Percentiles rank a stretch among this genome's conserved stretches.
phyloP scores from a whole-genome alignment of 805 yeast genomes.

The Komagataella kurtzmanii region DNA sequence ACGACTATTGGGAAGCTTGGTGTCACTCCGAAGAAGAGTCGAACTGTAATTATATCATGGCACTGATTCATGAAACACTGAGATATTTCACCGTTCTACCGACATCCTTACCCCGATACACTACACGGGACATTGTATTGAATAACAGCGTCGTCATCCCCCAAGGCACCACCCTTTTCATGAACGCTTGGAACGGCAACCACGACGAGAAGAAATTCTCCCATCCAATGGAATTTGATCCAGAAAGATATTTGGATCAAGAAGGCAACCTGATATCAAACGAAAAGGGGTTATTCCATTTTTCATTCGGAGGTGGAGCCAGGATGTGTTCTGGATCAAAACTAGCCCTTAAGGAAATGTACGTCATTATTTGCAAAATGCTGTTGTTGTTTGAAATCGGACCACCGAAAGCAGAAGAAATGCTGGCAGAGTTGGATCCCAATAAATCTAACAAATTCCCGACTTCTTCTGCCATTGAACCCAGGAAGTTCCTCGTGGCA shows the following conservation, averaged over 20 bases:
- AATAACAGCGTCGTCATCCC: slow-evolving; percentile 32
- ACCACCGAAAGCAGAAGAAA: slow-evolving; percentile 20
- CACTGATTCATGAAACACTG: slow-evolving; percentile 49
- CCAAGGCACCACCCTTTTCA: slow-evolving; percentile 35
- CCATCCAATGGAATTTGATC: slow-evolving; percentile 33
- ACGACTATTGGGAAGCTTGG: slow-evolving; percentile 20
- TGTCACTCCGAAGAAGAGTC: slow-evolving; percentile 13
- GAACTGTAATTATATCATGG: slow-evolving; percentile 35
- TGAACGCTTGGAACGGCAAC: slow-evolving; percentile 63
- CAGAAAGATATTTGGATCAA: slow-evolving; percentile 35
- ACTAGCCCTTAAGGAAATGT: slow-evolving; percentile 54
- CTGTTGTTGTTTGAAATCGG: slow-evolving; percentile 35
- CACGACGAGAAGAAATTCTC: slow-evolving; percentile 36
- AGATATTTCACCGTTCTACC: slow-evolving; percentile 57
- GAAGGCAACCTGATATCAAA: slow-evolving; percentile 7
- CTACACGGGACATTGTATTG: slow-evolving; percentile 35
- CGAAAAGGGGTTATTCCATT: slow-evolving; percentile 19
- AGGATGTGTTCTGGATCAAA: slow-evolving; percentile 62
- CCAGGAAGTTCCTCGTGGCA: slow-evolving; percentile 24
- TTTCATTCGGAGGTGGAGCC: slow-evolving; percentile 59
- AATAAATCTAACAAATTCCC: slow-evolving; percentile 37
- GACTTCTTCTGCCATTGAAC: slow-evolving; percentile 51
- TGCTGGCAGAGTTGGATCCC: slow-evolving; percentile 34
- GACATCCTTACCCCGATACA: slow-evolving; percentile 46
- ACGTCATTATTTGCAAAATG: slow-evolving; percentile 39